A percentile compares a stretch with the other conserved stretches of the same genome.
Conservation (phyloP, 331 rosid species). For the Acacia pycnantha region DNA sequence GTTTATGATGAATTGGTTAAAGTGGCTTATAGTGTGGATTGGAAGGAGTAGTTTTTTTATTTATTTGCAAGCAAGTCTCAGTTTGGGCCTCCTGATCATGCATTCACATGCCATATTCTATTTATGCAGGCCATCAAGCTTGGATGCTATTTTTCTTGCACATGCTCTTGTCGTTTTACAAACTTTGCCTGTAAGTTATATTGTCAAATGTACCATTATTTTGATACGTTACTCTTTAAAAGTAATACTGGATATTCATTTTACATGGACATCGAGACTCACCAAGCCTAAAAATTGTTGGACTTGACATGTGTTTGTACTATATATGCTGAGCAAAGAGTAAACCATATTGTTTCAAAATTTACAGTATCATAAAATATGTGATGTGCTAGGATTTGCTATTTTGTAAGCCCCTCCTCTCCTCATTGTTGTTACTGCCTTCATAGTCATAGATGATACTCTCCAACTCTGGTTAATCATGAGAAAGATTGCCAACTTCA, state of each 20-base stretch:
- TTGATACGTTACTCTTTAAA: constrained; percentile 20
- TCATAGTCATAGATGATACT: too few relatives aligned
- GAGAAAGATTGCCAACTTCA: too few relatives aligned
- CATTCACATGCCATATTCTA: constrained; percentile 23
- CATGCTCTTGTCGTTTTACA: constrained; percentile 65
- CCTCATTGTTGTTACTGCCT: too few relatives aligned
- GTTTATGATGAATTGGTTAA: too few relatives aligned
- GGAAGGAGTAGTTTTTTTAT: background rate
- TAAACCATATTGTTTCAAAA: background rate
- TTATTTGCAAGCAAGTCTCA: background rate
- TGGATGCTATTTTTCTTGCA: constrained; percentile 82
- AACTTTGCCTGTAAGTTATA: constrained; percentile 77
- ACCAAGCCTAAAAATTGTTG: background rate
- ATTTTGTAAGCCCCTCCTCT: background rate
- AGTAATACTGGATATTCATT: background rate
- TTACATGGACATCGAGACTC: background rate
- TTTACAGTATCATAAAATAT: background rate
- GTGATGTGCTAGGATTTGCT: background rate
- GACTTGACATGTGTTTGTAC: background rate
- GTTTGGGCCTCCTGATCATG: constrained; percentile 1
- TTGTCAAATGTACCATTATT: constrained; percentile 5
- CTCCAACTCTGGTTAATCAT: too few relatives aligned
- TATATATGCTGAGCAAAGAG: background rate
- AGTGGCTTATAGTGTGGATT: too few relatives aligned
- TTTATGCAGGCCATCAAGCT: constrained; percentile 71